These are phyloP conservation scores for Chaetothyriales sp. DNA, from an alignment of 2,329 filamentous ascomycete genomes.

Conservation along the genomic window DNA sequence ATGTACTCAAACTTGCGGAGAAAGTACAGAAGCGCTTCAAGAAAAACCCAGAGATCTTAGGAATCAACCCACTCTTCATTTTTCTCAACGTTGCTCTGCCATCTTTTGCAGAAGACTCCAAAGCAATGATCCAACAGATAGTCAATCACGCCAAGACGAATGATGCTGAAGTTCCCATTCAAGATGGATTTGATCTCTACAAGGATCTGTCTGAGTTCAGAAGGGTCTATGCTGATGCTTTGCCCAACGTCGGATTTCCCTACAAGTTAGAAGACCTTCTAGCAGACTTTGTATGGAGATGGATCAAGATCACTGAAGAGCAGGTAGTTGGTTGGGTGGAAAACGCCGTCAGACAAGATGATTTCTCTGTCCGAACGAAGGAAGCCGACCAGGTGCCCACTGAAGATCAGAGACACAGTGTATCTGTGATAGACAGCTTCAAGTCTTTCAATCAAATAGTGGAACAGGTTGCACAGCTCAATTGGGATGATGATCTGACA, in stretches of 20 bases:
- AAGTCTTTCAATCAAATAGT: constrained; percentile 84
- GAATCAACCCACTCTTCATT: constrained; percentile 53
- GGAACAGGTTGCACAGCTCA: constrained; percentile 69
- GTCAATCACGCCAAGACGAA: constrained; percentile 57
- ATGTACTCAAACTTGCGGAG: constrained; percentile 70
- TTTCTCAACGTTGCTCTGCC: constrained; percentile 75
- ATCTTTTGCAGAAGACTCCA: constrained; percentile 76
- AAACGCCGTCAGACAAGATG: constrained; percentile 78
- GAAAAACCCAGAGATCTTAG: constrained; percentile 77
- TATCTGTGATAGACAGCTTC: constrained; percentile 87
- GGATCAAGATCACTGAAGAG: constrained; percentile 68
- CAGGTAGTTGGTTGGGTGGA: constrained; percentile 76
- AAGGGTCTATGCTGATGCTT: constrained; percentile 59
- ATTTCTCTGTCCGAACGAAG: constrained; percentile 61
- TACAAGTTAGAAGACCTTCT: constrained; percentile 80
- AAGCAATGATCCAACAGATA: constrained; percentile 71
- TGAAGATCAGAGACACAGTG: constrained; percentile 79
- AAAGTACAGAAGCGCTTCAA: constrained; percentile 86
- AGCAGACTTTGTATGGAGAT: constrained; percentile 89
- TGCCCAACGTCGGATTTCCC: constrained; percentile 62
- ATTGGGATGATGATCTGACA: constrained; percentile 88
- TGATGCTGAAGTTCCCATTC: constrained; percentile 63
- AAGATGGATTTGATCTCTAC: constrained; percentile 92
- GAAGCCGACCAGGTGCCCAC: constrained; percentile 49
- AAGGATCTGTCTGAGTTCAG: constrained; percentile 76